phyloP scores from a whole-genome alignment of 805 yeast species.

The Cyberlindnera petersonii region DNA sequence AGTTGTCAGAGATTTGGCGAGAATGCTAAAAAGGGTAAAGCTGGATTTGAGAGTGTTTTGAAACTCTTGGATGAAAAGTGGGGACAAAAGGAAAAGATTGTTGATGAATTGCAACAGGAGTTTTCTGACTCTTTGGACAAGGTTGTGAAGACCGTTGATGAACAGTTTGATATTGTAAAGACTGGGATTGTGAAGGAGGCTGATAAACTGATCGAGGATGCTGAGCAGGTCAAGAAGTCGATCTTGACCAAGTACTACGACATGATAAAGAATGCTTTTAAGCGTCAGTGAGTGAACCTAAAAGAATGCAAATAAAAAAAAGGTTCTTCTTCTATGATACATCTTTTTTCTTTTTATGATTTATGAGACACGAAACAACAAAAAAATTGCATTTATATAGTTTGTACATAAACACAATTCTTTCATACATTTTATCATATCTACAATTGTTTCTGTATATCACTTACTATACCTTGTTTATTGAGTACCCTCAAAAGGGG shows the following conservation, averaged over 20 bases:
- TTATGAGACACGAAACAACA: no score
- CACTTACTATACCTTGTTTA: no score
- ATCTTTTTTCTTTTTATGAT: no score
- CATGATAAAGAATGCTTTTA: constrained; percentile 25
- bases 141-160: constrained; percentile 31
- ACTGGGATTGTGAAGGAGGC: constrained; percentile 35
- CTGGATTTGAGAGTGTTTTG: constrained; percentile 82
- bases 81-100: constrained; percentile 29
- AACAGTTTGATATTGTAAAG: constrained; percentile 42
- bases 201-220: constrained; percentile 13
- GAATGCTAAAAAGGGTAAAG: constrained; percentile 77
- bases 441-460: no score
- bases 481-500: no score
- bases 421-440: no score
- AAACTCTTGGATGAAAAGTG: constrained; percentile 40
- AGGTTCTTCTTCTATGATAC: no score
- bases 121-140: constrained; percentile 29
- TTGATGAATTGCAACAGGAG: constrained; percentile 25
- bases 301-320: no score
- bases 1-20: constrained; percentile 82
- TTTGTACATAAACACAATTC: no score
- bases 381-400: no score
- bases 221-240: constrained; percentile 20
- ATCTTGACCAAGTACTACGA: constrained; percentile 23
- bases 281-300: constrained; percentile 7